Percentiles rank a stretch among this genome's conserved stretches.
Evolutionary conservation across 1,284 basidiomycete species (phyloP).

Genomic region (Rhodotorula sp.): DNA sequence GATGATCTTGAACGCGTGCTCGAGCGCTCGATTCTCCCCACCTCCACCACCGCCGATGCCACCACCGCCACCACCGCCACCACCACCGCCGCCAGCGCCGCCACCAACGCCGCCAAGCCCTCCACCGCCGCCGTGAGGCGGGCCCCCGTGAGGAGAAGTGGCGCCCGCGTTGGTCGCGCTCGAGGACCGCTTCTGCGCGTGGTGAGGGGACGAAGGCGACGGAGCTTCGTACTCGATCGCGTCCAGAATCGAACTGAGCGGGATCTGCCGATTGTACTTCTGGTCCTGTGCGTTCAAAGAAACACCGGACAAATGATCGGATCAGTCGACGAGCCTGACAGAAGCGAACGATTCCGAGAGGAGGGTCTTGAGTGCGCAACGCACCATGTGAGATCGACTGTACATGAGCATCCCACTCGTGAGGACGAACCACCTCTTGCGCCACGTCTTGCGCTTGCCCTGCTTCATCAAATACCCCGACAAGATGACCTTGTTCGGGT

Average conservation of each 20-base stretch:
- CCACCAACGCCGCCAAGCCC: not conserved
- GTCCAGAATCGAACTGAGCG: constrained; percentile 81
- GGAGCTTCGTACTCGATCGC: constrained; percentile 73
- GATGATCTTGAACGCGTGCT: constrained; percentile 88
- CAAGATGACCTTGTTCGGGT: constrained; percentile 64
- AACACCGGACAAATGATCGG: not conserved
- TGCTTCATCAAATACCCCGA: constrained; percentile 97
- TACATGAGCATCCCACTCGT: constrained; percentile 49
- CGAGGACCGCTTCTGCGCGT: not conserved
- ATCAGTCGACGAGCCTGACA: too few species aligned
- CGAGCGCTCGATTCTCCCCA: constrained; percentile 20
- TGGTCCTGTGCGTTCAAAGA: constrained; percentile 64
- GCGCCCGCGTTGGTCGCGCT: not conserved
- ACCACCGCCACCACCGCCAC: too few species aligned
- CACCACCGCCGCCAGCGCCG: not conserved
- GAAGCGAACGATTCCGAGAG: not conserved
- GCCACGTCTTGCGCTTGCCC: constrained; percentile 90
- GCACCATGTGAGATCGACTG: constrained; percentile 51
- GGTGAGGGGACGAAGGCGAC: not conserved
- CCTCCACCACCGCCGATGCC: not conserved
- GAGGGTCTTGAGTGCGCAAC: constrained; percentile 5
- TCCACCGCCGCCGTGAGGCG: not conserved
- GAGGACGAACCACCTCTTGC: constrained; percentile 64
- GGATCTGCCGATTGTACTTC: constrained; percentile 81
- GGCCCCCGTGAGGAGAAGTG: not conserved